Base-by-base conservation (phyloP, 1,284 basidiomycete species). In the Heterobasidion parviporum region DNA sequence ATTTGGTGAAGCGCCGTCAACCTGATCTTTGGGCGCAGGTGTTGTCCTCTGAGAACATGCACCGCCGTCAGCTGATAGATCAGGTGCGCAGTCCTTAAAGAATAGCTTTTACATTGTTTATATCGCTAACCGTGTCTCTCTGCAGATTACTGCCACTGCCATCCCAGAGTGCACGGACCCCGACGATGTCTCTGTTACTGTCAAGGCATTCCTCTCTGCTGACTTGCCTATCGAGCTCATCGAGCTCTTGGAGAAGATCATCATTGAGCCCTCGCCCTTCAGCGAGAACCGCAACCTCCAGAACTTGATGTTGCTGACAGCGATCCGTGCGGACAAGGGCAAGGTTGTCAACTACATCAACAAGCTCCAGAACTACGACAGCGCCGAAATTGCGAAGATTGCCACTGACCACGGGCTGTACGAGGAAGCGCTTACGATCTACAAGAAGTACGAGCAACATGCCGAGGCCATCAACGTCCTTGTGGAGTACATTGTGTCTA, bases 341-440 rank as follows among this genome's bases (percentile, higher is more conserved):
- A 98, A 98, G 74, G 97, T 99, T 44, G 94, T 98, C 67, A 87
- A 89, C 50, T 99, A 98, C 73, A 99, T 99, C 77, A 94, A 96
- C 79, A 96, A 96, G 71, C 82, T 99, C 18, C 83, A 92, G 68
- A 94, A 95, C 68, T 99, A 98, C 69, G 96, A 99, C 67, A 82
- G 89, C 53, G 86, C 84, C 54, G 95, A 99, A 68, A 99, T 99
- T 60, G 94, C 97, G 50, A 89, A 89, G 76, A 98, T 99, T 68
- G 95, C 97, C 2, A 96, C 92, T 54, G 96, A 99, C 65, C 91
- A 99, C 67, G 92, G 93, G 33, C 77, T 99, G 56, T 94, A 90
- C 72, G 97, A 99, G 68, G 97, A 99, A 72, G 95, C 97, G 2
- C 85, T 99, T 73, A 90, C 91, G 38, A 93, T 98, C 66, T 97